These are phyloP conservation scores for Aspergillus sp. DNA, from an alignment of 2,329 filamentous ascomycete genomes.

Conservation along the genomic window DNA sequence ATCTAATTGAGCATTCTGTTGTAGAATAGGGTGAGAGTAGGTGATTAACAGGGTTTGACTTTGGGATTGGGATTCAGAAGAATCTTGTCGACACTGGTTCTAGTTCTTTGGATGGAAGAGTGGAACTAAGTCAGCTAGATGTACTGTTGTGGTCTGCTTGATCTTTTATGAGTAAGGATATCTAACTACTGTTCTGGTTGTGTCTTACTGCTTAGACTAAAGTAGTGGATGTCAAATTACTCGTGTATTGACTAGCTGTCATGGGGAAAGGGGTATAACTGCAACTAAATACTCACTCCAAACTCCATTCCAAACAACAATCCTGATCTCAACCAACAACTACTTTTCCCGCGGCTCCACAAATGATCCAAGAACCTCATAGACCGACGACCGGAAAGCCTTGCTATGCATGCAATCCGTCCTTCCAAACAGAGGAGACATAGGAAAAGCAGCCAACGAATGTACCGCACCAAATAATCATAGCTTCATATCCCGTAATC, in stretches of 20 bases:
- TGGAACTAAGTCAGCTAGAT: too few species aligned
- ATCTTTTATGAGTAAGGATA: too few species aligned
- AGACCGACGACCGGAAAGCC: background rate
- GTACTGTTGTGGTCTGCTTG: too few species aligned
- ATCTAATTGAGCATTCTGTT: too few species aligned
- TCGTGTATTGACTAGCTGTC: background rate
- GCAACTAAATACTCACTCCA: background rate
- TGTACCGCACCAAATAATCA: background rate
- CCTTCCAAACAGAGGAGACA: background rate
- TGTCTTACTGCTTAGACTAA: too few species aligned
- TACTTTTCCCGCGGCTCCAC: background rate
- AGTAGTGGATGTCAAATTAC: too few species aligned
- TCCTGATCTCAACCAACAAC: background rate
- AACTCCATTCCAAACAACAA: background rate
- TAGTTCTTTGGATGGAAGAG: too few species aligned
- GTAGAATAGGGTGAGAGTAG: too few species aligned
- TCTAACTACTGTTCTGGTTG: too few species aligned
- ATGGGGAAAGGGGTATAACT: background rate
- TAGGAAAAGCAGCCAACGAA: background rate
- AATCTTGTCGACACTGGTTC: too few species aligned
- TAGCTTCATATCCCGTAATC: background rate
- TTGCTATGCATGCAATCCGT: background rate
- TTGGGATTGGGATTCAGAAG: too few species aligned
- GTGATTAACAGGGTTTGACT: too few species aligned
- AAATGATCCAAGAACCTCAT: background rate